A percentile compares a stretch with the other conserved stretches of the same genome.
Conservation (phyloP, 2,329 filamentous ascomycete genomes). For the Fusarium nanum region DNA sequence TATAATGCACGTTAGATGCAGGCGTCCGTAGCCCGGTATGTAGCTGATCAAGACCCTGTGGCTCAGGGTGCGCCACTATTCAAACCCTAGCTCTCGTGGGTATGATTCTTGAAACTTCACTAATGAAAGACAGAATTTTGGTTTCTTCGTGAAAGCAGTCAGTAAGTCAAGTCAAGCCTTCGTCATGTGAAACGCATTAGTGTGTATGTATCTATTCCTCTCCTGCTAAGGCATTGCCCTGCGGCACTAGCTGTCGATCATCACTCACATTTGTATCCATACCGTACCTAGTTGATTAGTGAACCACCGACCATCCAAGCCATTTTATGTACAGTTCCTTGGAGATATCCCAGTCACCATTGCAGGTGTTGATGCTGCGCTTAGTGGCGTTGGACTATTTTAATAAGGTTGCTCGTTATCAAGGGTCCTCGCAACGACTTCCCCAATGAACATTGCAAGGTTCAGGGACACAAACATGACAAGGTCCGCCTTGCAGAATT, state of each 20-base stretch:
- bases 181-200: background rate
- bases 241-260: slow-evolving; percentile 37
- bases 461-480: background rate
- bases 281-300: background rate
- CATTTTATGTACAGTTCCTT: background rate
- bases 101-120: background rate
- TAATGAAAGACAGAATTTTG: background rate
- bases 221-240: background rate
- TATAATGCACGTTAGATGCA: background rate
- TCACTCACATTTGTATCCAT: background rate
- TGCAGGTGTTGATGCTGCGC: background rate
- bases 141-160: background rate
- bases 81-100: background rate
- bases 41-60: background rate
- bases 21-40: background rate
- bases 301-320: background rate
- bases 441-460: slow-evolving; percentile 20
- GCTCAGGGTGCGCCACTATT: background rate
- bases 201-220: background rate
- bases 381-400: background rate
- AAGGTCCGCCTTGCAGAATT: slow-evolving; percentile 7
- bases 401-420: background rate
- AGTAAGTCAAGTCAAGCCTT: background rate
- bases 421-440: slow-evolving; percentile 32
- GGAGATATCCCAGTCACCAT: slow-evolving; percentile 10